These are phyloP conservation scores for Penicillium paxilli DNA, from an alignment of 495 filamentous ascomycete species.

Conservation along the genomic window DNA sequence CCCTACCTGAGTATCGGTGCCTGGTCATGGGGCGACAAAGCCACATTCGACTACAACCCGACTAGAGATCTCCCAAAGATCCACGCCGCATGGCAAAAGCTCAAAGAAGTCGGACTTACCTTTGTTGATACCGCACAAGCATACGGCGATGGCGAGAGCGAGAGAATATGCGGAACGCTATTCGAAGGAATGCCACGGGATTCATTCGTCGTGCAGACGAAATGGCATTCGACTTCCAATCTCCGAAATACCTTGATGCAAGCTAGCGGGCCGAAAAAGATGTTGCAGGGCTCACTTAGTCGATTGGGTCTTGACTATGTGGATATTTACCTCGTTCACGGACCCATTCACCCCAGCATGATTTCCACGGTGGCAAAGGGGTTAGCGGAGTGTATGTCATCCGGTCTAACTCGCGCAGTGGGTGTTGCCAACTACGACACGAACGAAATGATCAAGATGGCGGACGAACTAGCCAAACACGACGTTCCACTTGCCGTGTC, in stretches of 20 bases:
- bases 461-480: constrained; percentile 18
- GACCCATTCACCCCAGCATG: constrained; percentile 40
- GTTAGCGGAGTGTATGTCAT: constrained; percentile 39
- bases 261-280: constrained; percentile 14
- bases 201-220: constrained; percentile 28
- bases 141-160: constrained; percentile 41
- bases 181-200: constrained; percentile 34
- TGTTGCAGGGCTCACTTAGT: constrained; percentile 43
- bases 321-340: constrained; percentile 76
- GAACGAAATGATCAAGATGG: constrained; percentile 41
- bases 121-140: constrained; percentile 43
- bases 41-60: constrained; percentile 35
- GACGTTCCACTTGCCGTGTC: constrained; percentile 20
- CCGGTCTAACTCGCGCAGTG: constrained; percentile 33
- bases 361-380: constrained; percentile 25
- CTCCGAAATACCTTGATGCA: constrained; percentile 18
- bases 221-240: constrained; percentile 19
- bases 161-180: constrained; percentile 35
- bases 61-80: constrained; percentile 29
- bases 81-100: constrained; percentile 34
- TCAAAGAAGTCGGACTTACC: constrained; percentile 29
- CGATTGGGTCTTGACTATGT: constrained; percentile 74
- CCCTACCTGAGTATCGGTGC: constrained; percentile 37
- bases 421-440: constrained; percentile 44
- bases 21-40: constrained; percentile 45